Base-by-base conservation (phyloP, 805 yeast species). In the Metschnikowia matae region DNA sequence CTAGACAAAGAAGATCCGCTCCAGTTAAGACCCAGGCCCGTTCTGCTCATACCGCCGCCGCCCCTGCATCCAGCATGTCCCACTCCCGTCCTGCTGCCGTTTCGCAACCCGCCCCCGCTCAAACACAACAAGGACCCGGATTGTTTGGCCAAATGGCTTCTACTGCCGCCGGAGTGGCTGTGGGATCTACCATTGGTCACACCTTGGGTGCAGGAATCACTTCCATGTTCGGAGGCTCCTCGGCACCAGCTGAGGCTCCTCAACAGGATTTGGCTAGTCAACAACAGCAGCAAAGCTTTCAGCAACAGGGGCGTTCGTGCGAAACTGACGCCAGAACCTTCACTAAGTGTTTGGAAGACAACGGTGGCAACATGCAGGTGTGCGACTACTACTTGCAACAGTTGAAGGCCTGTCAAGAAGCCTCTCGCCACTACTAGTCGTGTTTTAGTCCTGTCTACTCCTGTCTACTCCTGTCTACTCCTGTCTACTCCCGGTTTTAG, bases 111-210 rank as follows among this genome's bases (percentile, higher is more conserved):
- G 53, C 63, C 13, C 79, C 81, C 38, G 53, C 63, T 11, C 53
- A 47, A 37, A 54, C 64, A 44, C 78, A 77, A 53, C 79, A 75
- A 55, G 72, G 76, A 21, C 97, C 97, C 44, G 97, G 98, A 62
- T 62, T 92, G 67, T 91, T 92, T 63, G 87, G 92, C 53, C 96
- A 94, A 74, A 94, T 94, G 99, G 98, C 98, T 37, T 79, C 96
- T 44, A 94, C 99, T 44, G 99, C 99, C 49, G 99, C 98, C 45
- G 99, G 99, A 84, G 99, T 94, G 41, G 99, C 98, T 48, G 97
- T 94, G 50, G 99, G 99, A 63, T 89, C 97, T 47, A 85, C 98
- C 54, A 84, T 92, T 49, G 99, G 99, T 55, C 99, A 94, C 79
- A 89, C 97, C 38, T 60, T 92, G 52, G 97, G 97, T 74, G 96